Conservation (phyloP, 148 eudicot genomes). For the Cornus florida region DNA sequence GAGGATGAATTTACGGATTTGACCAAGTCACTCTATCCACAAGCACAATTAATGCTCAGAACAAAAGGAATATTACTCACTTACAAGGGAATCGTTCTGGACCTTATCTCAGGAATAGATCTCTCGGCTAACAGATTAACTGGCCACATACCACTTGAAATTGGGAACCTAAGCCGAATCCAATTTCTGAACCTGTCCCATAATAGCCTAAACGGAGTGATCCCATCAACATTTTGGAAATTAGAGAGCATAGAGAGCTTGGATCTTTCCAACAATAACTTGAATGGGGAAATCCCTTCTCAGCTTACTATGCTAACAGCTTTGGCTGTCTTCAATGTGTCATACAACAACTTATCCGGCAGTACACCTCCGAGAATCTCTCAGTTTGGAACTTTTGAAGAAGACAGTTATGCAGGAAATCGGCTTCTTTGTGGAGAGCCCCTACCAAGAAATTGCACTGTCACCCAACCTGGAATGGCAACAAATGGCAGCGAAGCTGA, state of each 20-base stretch:
- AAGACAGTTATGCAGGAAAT: background rate
- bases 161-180: background rate
- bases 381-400: no score
- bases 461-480: background rate
- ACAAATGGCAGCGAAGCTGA: background rate
- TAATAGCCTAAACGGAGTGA: background rate
- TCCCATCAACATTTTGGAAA: background rate
- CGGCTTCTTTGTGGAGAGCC: constrained; percentile 5
- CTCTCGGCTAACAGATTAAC: background rate
- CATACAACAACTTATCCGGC: constrained; percentile 1
- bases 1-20: no score
- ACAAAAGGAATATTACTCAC: background rate
- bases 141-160: background rate
- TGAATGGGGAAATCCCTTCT: background rate
- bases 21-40: no score
- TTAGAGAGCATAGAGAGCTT: background rate
- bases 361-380: background rate
- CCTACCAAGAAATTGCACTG: background rate
- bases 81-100: background rate
- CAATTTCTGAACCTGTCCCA: background rate
- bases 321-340: background rate
- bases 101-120: background rate
- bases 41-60: background rate
- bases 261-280: background rate
- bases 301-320: background rate